Conservation (phyloP, 2,329 filamentous ascomycete genomes). For the Mariannaea sp. region DNA sequence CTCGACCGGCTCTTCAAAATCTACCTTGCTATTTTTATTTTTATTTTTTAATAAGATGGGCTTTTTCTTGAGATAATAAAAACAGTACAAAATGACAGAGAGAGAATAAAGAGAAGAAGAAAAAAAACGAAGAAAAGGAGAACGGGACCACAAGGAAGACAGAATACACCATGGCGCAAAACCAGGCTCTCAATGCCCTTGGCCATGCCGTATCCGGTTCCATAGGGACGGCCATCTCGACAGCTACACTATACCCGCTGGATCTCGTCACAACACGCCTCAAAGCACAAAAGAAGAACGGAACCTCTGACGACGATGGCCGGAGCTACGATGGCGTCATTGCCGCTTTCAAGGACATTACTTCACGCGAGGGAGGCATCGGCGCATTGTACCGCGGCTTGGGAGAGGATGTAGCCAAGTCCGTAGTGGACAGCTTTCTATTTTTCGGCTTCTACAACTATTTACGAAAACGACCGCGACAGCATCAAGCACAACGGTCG, state of each 20-base stretch:
- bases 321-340: slow-evolving; percentile 67
- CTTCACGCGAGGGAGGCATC: slow-evolving; percentile 70
- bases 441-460: slow-evolving; percentile 83
- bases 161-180: slow-evolving; percentile 45
- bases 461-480: slow-evolving; percentile 47
- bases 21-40: too few species aligned
- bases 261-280: slow-evolving; percentile 81
- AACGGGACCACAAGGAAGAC: too few species aligned
- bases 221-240: slow-evolving; percentile 77
- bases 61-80: too few species aligned
- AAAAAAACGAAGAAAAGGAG: too few species aligned
- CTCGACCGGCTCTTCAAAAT: too few species aligned
- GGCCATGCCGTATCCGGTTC: slow-evolving; percentile 84
- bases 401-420: slow-evolving; percentile 67
- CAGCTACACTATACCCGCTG: slow-evolving; percentile 78
- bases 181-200: slow-evolving; percentile 67
- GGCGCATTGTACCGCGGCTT: slow-evolving; percentile 72
- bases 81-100: too few species aligned
- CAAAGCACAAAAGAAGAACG: slow-evolving; percentile 72
- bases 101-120: too few species aligned
- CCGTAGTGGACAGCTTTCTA: slow-evolving; percentile 75
- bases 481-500: slow-evolving; percentile 28
- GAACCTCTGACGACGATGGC: slow-evolving; percentile 44
- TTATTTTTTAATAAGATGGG: too few species aligned
- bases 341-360: slow-evolving; percentile 75